Conservation (phyloP, 106 monocot species). For the Allium sativum region DNA sequence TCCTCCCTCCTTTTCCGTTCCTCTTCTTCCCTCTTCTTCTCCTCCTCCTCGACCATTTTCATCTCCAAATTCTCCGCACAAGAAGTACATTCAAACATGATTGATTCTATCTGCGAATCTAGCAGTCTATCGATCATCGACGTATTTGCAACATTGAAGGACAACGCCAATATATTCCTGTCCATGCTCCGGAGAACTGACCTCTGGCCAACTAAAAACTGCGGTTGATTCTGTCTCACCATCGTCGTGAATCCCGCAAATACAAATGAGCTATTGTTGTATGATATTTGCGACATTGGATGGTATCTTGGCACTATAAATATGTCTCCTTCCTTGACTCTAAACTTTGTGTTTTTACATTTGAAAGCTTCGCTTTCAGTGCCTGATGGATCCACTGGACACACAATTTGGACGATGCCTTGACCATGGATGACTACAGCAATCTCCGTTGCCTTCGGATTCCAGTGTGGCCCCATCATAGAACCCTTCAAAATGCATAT, state of each 20-base stretch:
- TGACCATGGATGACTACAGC: constrained; percentile 42
- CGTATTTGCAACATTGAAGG: constrained; percentile 29
- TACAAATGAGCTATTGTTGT: constrained; percentile 51
- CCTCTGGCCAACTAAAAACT: constrained; percentile 46
- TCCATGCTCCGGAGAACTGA: constrained; percentile 34
- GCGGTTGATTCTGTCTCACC: constrained; percentile 40
- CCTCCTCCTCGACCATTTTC: constrained; percentile 17
- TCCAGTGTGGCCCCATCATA: constrained; percentile 93
- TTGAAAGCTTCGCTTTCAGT: neutral
- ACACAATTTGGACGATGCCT: constrained; percentile 66
- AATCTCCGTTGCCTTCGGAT: constrained; percentile 69
- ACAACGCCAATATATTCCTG: constrained; percentile 29
- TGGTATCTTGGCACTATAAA: constrained; percentile 63
- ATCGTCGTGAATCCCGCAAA: constrained; percentile 59
- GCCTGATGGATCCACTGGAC: constrained; percentile 17
- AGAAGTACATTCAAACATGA: constrained; percentile 44
- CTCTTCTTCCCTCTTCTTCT: constrained; percentile 12
- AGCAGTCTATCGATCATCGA: constrained; percentile 19
- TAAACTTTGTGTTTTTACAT: constrained; percentile 26
- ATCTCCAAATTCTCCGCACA: constrained; percentile 51
- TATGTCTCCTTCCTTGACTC: constrained; percentile 60
- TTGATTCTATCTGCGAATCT: constrained; percentile 19
- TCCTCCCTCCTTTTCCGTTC: constrained; percentile 3
- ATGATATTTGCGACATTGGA: constrained; percentile 73
- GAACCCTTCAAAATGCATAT: constrained; percentile 35